Percentiles rank a stretch among this genome's conserved stretches.
Conservation (phyloP, 805 yeast genomes). For the Tetrapisispora pingtungensis region DNA sequence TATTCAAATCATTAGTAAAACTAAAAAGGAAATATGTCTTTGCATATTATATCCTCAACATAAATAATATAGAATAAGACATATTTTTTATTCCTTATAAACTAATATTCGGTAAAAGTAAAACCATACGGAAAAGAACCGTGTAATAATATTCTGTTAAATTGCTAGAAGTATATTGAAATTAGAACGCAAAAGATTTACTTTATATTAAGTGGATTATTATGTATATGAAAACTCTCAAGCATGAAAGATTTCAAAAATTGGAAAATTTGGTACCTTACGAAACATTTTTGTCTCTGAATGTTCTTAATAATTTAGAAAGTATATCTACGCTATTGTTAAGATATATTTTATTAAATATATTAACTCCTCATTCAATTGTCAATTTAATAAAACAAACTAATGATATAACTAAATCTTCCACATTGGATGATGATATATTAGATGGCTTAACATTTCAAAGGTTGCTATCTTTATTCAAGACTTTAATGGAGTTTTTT, state of each 20-base stretch:
- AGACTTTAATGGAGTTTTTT: neutral
- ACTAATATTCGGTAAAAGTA: no score
- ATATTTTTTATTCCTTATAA: no score
- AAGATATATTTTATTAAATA: constrained; percentile 2
- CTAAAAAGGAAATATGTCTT: no score
- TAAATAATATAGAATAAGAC: no score
- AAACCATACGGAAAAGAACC: no score
- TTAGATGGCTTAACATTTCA: constrained; percentile 1
- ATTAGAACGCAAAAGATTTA: no score
- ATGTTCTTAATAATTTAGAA: neutral
- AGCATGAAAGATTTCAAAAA: neutral
- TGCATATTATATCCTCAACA: neutral
- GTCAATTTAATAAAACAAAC: neutral
- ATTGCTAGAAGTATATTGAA: no score
- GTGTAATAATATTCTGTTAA: no score
- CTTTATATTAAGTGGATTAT: no score
- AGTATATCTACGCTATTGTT: constrained; percentile 2
- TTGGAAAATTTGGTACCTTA: neutral
- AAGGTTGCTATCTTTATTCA: neutral
- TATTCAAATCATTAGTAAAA: no score
- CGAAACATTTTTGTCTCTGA: neutral
- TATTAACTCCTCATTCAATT: constrained; percentile 3
- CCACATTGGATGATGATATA: neutral
- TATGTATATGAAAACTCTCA: no score
- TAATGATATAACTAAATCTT: neutral